These are phyloP conservation scores for Dinochytrium kinnereticum DNA, from an alignment of 371 early-diverging fungal genomes.

Conservation along the genomic window DNA sequence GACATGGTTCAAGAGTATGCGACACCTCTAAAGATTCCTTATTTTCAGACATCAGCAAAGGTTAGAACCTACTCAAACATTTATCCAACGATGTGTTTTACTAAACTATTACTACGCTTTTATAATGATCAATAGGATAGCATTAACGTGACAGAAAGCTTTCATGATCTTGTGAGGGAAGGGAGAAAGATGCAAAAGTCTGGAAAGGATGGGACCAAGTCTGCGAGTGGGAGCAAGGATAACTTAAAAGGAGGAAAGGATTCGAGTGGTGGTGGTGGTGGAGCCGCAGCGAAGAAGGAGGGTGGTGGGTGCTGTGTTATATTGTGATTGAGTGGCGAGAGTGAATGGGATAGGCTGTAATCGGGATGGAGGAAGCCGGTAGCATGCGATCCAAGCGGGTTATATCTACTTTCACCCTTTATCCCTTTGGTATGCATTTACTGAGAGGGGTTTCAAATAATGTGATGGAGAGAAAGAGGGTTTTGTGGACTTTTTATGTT, in stretches of 20 bases:
- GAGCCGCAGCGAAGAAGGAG: not conserved
- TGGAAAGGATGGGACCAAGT: constrained; percentile 9
- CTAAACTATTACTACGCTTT: too few relatives aligned
- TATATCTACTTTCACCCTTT: too few relatives aligned
- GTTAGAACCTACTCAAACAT: constrained; percentile 25
- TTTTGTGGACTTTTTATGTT: too few relatives aligned
- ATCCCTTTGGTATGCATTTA: too few relatives aligned
- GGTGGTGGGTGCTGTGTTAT: constrained; percentile 2
- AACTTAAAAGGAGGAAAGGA: not conserved
- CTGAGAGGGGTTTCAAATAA: too few relatives aligned
- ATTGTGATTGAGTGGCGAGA: not conserved
- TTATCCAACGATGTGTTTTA: too few relatives aligned
- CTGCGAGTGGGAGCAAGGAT: not conserved
- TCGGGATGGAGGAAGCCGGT: too few relatives aligned
- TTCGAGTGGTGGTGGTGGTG: not conserved
- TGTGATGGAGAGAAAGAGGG: too few relatives aligned
- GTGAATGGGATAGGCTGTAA: not conserved
- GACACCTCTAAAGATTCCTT: constrained; percentile 51
- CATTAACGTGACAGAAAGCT: constrained; percentile 58
- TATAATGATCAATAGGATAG: constrained; percentile 49
- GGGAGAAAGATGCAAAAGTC: constrained; percentile 40
- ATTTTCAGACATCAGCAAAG: constrained; percentile 61
- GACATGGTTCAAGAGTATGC: constrained; percentile 38
- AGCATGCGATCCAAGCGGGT: too few relatives aligned
- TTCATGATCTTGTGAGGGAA: constrained; percentile 59